Evolutionary conservation across 352 stramenopile genomes (phyloP), one percentile per base, ranked within the genome.

Genomic region (Pythium monospermum): DNA sequence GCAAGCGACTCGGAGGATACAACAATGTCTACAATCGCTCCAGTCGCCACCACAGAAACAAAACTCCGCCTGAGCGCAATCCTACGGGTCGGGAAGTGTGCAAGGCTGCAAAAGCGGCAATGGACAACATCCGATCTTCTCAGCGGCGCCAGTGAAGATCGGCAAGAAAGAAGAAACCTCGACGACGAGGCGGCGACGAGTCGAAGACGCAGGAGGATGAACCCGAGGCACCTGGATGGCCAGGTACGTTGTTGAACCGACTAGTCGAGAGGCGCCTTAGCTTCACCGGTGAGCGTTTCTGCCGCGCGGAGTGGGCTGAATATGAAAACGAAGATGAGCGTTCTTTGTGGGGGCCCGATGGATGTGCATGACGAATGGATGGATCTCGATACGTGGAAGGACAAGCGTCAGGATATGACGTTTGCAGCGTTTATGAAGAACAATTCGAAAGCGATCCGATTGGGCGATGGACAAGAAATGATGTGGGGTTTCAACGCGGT

Each of bases 401-500:
- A 12, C 2, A 43, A 53, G 46, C 36, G 36, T 7, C 16, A 36
- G 15, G 8, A 10, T 6, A 16, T 27, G 22, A 21, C 27, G 1
- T 53, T 44, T 25, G 16, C 32, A 4, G 16, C 16, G 4, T 43
- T 55, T 13, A 7, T 47, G 4, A 55, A 55, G 48, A 22, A 40
- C 1, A 55, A 55, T 18, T 25, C 25, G 18, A 4, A 11, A 19
- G 47, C 6, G 4, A 23, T 47, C 11, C 48, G 26, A 1, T n/a
- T 55, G 19, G 48, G 48, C 4, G 36, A 21, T 32, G 38, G 35
- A 3, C 23, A 55, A 15, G 35, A 37, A 4, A 54, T 54, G 47
- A 44, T 18, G 35, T 46, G 47, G 11, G 44, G 44, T 18, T 54
- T 54, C 25, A 23, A 43, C 46, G 46, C 46, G 2, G 11, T 44